phyloP scores from a whole-genome alignment of 257 asterid species.

The Leptodermis oblonga region DNA sequence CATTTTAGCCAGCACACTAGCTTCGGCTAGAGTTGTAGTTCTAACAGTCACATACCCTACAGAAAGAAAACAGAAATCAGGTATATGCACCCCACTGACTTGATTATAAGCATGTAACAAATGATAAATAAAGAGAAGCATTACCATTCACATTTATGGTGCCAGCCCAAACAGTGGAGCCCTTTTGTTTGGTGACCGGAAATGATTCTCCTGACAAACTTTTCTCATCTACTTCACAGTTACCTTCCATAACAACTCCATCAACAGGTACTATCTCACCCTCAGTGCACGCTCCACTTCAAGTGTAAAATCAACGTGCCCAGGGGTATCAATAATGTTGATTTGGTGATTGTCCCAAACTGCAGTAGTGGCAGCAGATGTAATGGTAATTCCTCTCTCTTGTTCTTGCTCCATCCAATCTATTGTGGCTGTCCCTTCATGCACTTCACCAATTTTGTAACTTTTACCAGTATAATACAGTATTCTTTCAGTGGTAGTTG shows the following conservation, averaged over 20 bases:
- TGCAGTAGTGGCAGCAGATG: conserved; percentile 95
- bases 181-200: too few species aligned
- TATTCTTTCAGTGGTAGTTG: conserved; percentile 85
- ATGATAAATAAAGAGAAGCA: too few species aligned
- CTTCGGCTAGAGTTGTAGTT: too few species aligned
- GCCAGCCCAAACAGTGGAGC: conserved; percentile 99
- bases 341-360: conserved; percentile 92
- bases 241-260: conserved; percentile 97
- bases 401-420: conserved; percentile 99
- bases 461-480: conserved; percentile 86
- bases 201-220: too few species aligned
- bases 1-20: too few species aligned
- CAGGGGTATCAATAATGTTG: conserved; percentile 96
- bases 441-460: conserved; percentile 98
- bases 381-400: conserved; percentile 92
- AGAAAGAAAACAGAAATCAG: too few species aligned
- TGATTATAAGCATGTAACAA: too few species aligned
- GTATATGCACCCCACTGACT: too few species aligned
- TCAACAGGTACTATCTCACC: conserved; percentile 96
- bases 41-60: too few species aligned
- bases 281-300: conserved; percentile 98
- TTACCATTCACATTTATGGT: conserved; percentile 83
- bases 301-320: conserved; percentile 96
- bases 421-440: conserved; percentile 98
- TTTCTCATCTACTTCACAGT: too few species aligned